Base-by-base conservation (phyloP, 106 monocot species). In the Dendrobium chrysotoxum region DNA sequence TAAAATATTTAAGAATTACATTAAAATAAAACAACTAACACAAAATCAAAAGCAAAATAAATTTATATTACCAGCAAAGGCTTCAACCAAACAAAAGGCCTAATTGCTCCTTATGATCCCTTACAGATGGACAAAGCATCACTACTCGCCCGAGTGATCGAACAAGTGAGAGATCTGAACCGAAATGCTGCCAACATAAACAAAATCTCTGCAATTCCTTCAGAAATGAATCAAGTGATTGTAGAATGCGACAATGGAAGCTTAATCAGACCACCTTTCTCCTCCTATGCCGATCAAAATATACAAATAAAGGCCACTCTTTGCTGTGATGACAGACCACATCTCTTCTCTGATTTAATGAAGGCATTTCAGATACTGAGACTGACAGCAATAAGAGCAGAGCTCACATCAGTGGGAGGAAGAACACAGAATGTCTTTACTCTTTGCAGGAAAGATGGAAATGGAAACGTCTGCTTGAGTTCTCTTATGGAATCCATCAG, bases 121-220 rank as follows among this genome's bases (percentile, higher is more conserved):
- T 9, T 85, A 74, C 72, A 90, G 90, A 87, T 87, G 87, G 90
- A 90, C 45, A 90, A 90, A 55, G 90, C 90, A 35, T 83, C 88
- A 0, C 45, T 88, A 26, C 75, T 88, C 11, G 79, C 57, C 18
- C 81, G 39, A 38, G 88, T 86, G 28, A 72, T 90, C 5, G 83
- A 90, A 7, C 90, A 90, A 40, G 76, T 90, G 46, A 85, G 79
- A 30, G 82, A 83, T 10, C 83, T 90, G 2, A 83, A 85, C 25
- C 85, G 79, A 57, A 80, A 77, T 35, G 81, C 83, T 9, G 7
- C 18, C 0, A 74, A 79, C 40, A 72, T 83, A 21, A 26, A 74
- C 72, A 83, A 80, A 65, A 20, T n/a, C 78, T 42, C 23, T 47
- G 25, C 38, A 1, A 55, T 90, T 16, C 90, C 90, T 6, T 13